Evolutionary conservation across 768 basidiomycete genomes (phyloP).

Genomic region (Lanmaoa pseudosensibilis): DNA sequence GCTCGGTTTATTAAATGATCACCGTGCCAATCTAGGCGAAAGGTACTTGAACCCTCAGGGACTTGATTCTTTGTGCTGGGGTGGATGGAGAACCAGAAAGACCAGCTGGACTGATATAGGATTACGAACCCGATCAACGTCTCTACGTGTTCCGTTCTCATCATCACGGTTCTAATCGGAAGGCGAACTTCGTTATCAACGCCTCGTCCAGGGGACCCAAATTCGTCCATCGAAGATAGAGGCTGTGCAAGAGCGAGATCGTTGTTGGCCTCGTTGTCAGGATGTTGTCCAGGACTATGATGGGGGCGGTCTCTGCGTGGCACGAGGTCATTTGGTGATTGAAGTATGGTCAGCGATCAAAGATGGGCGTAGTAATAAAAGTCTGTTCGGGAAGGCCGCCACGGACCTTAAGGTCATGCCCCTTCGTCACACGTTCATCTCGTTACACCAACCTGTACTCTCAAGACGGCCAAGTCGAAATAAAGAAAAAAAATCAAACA

Average conservation of each 20-base stretch:
- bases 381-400: background rate
- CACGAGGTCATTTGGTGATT: background rate
- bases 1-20: conserved; percentile 20
- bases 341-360: background rate
- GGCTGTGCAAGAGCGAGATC: conserved; percentile 7
- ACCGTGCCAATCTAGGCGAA: conserved; percentile 14
- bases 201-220: background rate
- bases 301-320: background rate
- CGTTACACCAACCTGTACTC: background rate
- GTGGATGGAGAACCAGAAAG: background rate
- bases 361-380: background rate
- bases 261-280: background rate
- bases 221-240: background rate
- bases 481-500: background rate
- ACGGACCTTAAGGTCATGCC: background rate
- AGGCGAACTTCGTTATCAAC: background rate
- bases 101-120: background rate
- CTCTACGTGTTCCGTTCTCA: conserved; percentile 15
- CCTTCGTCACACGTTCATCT: conserved; percentile 18
- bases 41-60: background rate
- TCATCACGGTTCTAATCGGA: conserved; percentile 8
- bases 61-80: background rate
- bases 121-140: background rate
- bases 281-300: background rate
- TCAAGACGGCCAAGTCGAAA: background rate